Base-by-base conservation (phyloP, 2,329 filamentous ascomycete species). In the Mollisia scopiformis region DNA sequence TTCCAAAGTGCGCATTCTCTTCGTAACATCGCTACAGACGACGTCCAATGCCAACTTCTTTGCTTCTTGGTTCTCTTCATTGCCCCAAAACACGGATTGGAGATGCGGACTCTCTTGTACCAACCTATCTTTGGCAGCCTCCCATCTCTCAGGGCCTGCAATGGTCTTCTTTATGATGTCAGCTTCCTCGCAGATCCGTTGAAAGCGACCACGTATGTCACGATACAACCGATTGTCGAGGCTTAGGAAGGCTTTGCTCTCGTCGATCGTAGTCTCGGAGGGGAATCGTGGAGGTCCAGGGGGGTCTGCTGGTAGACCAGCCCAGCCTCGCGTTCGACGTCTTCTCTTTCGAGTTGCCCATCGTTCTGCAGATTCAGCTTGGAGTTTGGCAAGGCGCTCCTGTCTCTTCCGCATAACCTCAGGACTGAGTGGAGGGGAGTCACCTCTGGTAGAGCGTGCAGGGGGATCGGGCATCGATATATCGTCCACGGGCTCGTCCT, bases 1-100 rank as follows among this genome's bases (percentile, higher is more conserved):
- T 52, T 87, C 84, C 59, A 86, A 73, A 13, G 79, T 85, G 69
- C 91, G 85, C 80, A 93, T 88, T 21, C 89, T 82, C 75, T 95
- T 95, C 1, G 90, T 93, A 30, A 94, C 89, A 75, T 94, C 91
- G 28, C 86, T 89, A 71, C 90, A 93, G 25, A 96, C 88, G 49
- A 92, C 84, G 72, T 96, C 91, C 5, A 96, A 78, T 0, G 91
- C 90, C 49, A 92, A 79, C 37, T 82, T 82, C 71, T 88, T 90
- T 43, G 81, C 79, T 46, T 89, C 86, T 16, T 84, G 74, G 23
- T 87, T 79, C 2, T 83, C 81, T 27, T 84, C 81, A 46, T 85
- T 81, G 6, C 80, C 74, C 77, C 82, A 86, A 70, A 92, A 86
- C 27, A 86, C 78, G 2, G 77, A 76, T 62, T 87, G 83, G 16